phyloP scores from a whole-genome alignment of 2,329 filamentous ascomycete species.

The Fusarium luffae region DNA sequence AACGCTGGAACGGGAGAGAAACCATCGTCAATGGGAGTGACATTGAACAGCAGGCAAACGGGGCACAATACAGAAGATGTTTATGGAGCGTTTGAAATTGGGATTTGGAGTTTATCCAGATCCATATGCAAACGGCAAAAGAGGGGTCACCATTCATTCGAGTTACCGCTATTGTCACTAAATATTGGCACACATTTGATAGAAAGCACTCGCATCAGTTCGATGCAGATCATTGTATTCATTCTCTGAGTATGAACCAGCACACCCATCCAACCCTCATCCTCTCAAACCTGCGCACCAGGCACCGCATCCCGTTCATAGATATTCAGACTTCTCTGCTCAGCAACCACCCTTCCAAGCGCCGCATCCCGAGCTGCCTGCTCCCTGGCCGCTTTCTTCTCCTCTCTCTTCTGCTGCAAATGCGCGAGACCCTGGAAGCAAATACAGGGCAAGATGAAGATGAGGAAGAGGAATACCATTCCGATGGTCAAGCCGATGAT shows the following conservation, averaged over 20 bases:
- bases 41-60: neutral
- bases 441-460: conserved; percentile 26
- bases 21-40: neutral
- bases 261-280: neutral
- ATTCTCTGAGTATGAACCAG: neutral
- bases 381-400: neutral
- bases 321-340: neutral
- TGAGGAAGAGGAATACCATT: neutral
- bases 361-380: neutral
- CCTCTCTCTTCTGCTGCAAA: conserved; percentile 6
- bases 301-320: neutral
- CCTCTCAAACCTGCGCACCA: neutral
- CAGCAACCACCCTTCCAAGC: neutral
- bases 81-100: neutral
- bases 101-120: neutral
- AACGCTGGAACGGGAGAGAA: neutral
- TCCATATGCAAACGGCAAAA: neutral
- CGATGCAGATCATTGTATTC: neutral
- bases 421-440: conserved; percentile 9
- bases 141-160: neutral
- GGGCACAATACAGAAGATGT: neutral
- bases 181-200: neutral
- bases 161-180: neutral
- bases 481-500: conserved; percentile 6
- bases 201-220: neutral